Conservation (phyloP, 1,284 basidiomycete genomes). For the Moesziomyces antarcticus region DNA sequence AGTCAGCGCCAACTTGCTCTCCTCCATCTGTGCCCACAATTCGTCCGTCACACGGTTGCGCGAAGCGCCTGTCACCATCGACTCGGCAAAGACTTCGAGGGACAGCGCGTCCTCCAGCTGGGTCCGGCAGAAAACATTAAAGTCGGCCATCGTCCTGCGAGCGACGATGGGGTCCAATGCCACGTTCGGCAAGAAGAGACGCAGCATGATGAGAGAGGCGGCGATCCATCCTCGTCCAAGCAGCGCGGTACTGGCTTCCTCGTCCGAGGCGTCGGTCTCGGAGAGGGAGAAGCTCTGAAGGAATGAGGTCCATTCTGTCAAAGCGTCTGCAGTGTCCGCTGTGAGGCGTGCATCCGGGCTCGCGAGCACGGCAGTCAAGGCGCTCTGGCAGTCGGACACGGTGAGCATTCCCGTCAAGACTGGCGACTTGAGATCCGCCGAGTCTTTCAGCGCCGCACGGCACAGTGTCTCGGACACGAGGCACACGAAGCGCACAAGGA, state of each 20-base stretch:
- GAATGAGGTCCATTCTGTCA: constrained; percentile 21
- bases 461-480: constrained; percentile 28
- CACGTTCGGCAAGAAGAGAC: constrained; percentile 84
- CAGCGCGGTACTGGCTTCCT: background rate
- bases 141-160: constrained; percentile 73
- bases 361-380: constrained; percentile 14
- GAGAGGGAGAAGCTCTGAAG: constrained; percentile 8
- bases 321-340: constrained; percentile 13
- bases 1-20: constrained; percentile 18
- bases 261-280: background rate
- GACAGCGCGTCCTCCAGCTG: constrained; percentile 73
- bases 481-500: constrained; percentile 18
- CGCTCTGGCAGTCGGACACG: constrained; percentile 5
- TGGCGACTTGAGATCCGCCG: constrained; percentile 8
- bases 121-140: constrained; percentile 69
- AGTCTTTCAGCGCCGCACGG: constrained; percentile 22
- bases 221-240: constrained; percentile 77
- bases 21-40: constrained; percentile 49
- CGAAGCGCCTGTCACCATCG: constrained; percentile 74
- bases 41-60: constrained; percentile 70
- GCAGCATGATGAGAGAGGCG: constrained; percentile 74
- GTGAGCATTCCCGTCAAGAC: constrained; percentile 8
- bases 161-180: constrained; percentile 88
- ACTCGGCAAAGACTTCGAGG: constrained; percentile 75
- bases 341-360: constrained; percentile 7